Percentiles rank a stretch among this genome's conserved stretches.
Conservation (phyloP, 1,284 basidiomycete species). For the Cutaneotrichosporon sp. region DNA sequence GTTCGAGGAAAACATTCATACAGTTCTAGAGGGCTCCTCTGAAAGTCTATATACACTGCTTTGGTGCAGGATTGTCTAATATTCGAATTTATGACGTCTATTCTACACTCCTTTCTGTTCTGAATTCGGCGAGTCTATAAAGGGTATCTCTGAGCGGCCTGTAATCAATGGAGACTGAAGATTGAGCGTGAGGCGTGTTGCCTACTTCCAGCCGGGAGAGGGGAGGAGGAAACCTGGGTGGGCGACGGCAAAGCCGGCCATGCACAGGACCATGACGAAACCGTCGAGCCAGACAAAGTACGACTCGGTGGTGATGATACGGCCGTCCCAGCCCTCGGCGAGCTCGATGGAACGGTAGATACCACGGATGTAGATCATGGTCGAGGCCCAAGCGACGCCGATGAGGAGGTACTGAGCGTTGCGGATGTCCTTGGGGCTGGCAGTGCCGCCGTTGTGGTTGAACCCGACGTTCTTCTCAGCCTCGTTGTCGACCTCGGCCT, state of each 20-base stretch:
- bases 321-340: slow-evolving; percentile 30
- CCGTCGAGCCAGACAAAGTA: slow-evolving; percentile 37
- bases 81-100: no score
- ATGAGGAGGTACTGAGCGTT: slow-evolving; percentile 23
- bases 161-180: no score
- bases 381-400: slow-evolving; percentile 29
- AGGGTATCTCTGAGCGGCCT: no score
- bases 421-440: not conserved
- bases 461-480: not conserved
- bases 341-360: slow-evolving; percentile 41
- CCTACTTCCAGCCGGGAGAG: slow-evolving; percentile 2
- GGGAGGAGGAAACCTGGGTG: slow-evolving; percentile 33
- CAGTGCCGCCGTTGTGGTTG: not conserved
- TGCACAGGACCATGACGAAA: slow-evolving; percentile 30
- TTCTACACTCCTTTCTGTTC: no score
- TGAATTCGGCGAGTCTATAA: no score
- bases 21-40: no score
- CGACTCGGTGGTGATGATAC: slow-evolving; percentile 24
- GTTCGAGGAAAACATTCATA: no score
- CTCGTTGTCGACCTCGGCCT: not conserved
- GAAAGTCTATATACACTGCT: no score
- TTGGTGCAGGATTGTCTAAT: no score
- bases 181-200: no score
- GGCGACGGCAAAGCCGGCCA: slow-evolving; percentile 19
- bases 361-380: slow-evolving; percentile 42